Evolutionary conservation across 1,284 basidiomycete genomes (phyloP).

Genomic region (Ustilago bromivora): DNA sequence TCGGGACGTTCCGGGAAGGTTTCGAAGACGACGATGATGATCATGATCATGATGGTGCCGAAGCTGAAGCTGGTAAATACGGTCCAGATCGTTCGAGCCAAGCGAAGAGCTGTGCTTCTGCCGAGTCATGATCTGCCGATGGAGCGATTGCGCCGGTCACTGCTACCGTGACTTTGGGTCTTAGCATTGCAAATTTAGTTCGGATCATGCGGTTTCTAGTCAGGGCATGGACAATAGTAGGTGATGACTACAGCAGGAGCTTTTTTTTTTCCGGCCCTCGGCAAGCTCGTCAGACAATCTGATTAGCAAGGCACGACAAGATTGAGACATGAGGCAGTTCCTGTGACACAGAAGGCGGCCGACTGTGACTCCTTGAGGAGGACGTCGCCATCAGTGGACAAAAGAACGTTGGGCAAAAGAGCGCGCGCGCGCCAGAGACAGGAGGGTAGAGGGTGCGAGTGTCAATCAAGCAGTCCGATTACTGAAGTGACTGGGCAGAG

Average conservation of each 20-base stretch:
- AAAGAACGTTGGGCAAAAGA: neutral
- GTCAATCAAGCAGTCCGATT: neutral
- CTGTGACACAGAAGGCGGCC: neutral
- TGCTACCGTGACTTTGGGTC: constrained; percentile 1
- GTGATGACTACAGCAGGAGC: neutral
- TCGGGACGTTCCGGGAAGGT: neutral
- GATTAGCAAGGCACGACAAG: neutral
- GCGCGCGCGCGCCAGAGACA: neutral
- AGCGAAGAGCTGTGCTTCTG: neutral
- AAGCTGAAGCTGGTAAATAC: neutral
- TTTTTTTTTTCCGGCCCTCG: neutral
- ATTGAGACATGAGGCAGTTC: neutral
- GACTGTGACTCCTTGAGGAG: constrained; percentile 1
- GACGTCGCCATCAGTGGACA: neutral
- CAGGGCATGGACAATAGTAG: neutral
- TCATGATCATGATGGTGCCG: too few relatives aligned
- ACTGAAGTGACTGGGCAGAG: neutral
- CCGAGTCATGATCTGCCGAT: constrained; percentile 9
- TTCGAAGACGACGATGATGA: neutral
- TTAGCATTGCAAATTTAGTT: neutral
- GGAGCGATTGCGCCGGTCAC: constrained; percentile 1
- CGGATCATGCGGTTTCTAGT: constrained; percentile 1
- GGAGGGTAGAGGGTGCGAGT: neutral
- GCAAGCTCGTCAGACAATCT: neutral
- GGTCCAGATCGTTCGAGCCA: neutral